Base-by-base conservation (phyloP, 2,329 filamentous ascomycete genomes). In the Teratosphaeria destructans region DNA sequence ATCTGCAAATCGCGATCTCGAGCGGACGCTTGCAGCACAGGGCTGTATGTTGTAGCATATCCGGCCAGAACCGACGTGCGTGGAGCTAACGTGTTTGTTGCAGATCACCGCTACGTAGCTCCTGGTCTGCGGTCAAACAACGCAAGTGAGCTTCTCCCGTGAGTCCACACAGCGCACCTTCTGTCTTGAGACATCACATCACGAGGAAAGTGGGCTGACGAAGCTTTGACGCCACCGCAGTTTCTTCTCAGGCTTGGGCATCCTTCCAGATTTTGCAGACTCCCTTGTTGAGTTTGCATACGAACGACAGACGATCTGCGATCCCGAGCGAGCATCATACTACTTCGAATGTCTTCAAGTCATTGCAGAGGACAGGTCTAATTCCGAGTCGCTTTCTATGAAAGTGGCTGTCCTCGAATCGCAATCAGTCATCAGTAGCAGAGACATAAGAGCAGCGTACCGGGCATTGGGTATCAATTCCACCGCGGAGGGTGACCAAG, bases 281-380 rank as follows among this genome's bases (percentile, higher is more conserved):
- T 67, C 74, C 1, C 72, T 85, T n/a, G 73, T 90, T 19, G 73
- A 79, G 32, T 87, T 84, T 70, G 82, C 84, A 3, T 89, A 83
- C 67, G 76, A 82, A 27, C 77, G 81, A 37, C 86, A 89, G 72
- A 74, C 78, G 27, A 69, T 74, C 8, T 79, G 78, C 56, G 84
- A 89, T 68, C 77, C 79, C 23, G 63, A 66, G 23, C 81, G 82
- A 61, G 74, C 75, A 19, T 73, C 84, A 2, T 83, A 84, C 67
- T 89, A 88, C 69, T 79, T 88, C 61, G 81, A 86, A 70, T 86
- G 83, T 66, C 75, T 90, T n/a, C 78, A 81, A 64, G 76, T 79
- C 54, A 81, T 89, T 57, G 81, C 82, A 16, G 74, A 75, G 27
- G 78, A 81, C 19, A 77, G 85, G 57, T n/a, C 43, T 23, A 73